phyloP scores from a whole-genome alignment of 805 yeast species.

The Pichia eremophila region DNA sequence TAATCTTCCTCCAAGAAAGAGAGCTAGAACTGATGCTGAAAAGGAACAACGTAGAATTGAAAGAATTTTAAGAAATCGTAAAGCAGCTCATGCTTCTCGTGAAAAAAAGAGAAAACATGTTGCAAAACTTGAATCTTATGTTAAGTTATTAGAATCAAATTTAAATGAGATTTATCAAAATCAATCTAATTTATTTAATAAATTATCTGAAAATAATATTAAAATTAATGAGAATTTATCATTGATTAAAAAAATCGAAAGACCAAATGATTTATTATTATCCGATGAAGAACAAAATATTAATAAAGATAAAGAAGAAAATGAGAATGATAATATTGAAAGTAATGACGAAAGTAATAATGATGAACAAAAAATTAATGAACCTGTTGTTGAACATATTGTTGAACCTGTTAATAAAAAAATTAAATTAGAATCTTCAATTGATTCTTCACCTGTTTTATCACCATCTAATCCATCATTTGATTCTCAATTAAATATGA shows the following conservation, averaged over 20 bases:
- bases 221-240: slow-evolving; percentile 1
- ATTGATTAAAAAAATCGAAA: slow-evolving; percentile 11
- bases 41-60: slow-evolving; percentile 94
- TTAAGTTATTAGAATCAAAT: slow-evolving; percentile 30
- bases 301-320: slow-evolving; percentile 1
- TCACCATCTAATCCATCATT: neutral
- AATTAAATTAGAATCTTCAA: neutral
- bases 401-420: neutral
- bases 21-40: slow-evolving; percentile 94
- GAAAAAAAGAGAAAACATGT: slow-evolving; percentile 93
- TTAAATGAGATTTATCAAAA: slow-evolving; percentile 9
- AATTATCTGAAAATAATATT: slow-evolving; percentile 12
- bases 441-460: neutral
- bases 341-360: neutral
- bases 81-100: slow-evolving; percentile 96
- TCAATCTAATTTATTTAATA: slow-evolving; percentile 12
- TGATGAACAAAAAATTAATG: too few relatives aligned
- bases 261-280: slow-evolving; percentile 22
- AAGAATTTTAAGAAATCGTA: slow-evolving; percentile 83
- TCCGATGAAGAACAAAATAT: slow-evolving; percentile 11
- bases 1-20: slow-evolving; percentile 79
- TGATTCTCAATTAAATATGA: neutral
- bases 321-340: neutral
- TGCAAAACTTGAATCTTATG: slow-evolving; percentile 67
- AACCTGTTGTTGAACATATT: neutral